These are phyloP conservation scores for Corniculantispora saksenae DNA, from an alignment of 2,329 filamentous ascomycete genomes.

Conservation along the genomic window DNA sequence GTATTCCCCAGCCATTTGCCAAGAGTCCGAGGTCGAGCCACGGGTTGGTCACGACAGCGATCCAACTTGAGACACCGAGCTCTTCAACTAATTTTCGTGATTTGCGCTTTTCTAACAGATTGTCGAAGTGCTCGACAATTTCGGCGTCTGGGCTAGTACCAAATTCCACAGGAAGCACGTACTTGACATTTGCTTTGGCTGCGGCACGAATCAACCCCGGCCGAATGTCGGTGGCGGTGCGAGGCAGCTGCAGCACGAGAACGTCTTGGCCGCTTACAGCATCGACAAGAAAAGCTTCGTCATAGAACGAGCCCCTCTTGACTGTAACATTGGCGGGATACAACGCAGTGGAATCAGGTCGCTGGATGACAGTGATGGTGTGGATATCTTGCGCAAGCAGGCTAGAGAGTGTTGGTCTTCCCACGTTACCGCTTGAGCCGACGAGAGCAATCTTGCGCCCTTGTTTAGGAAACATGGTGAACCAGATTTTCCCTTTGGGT, in stretches of 20 bases:
- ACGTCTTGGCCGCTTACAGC: slow-evolving; percentile 36
- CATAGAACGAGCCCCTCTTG: slow-evolving; percentile 48
- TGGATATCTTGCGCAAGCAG: no score
- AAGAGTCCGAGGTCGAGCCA: slow-evolving; percentile 36
- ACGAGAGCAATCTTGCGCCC: no score
- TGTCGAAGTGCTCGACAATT: slow-evolving; percentile 25
- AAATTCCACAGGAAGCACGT: slow-evolving; percentile 35
- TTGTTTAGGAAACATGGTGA: no score
- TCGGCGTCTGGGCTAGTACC: slow-evolving; percentile 30
- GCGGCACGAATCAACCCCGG: slow-evolving; percentile 38
- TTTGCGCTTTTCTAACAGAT: slow-evolving; percentile 29
- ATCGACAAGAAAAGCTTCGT: slow-evolving; percentile 34
- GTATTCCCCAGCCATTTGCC: slow-evolving; percentile 33
- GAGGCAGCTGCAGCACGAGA: slow-evolving; percentile 32
- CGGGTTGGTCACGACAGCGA: slow-evolving; percentile 31
- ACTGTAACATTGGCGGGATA: slow-evolving; percentile 42
- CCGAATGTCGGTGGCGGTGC: no score
- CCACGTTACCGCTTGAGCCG: no score
- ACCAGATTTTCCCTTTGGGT: no score
- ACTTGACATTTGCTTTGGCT: slow-evolving; percentile 32
- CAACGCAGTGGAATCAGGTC: slow-evolving; percentile 40
- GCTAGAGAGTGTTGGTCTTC: no score
- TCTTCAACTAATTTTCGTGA: slow-evolving; percentile 31
- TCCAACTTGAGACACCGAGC: slow-evolving; percentile 32
- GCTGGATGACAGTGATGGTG: no score